Conservation (phyloP, 371 early-diverging fungal genomes). For the Basidiobolus meristosporus region DNA sequence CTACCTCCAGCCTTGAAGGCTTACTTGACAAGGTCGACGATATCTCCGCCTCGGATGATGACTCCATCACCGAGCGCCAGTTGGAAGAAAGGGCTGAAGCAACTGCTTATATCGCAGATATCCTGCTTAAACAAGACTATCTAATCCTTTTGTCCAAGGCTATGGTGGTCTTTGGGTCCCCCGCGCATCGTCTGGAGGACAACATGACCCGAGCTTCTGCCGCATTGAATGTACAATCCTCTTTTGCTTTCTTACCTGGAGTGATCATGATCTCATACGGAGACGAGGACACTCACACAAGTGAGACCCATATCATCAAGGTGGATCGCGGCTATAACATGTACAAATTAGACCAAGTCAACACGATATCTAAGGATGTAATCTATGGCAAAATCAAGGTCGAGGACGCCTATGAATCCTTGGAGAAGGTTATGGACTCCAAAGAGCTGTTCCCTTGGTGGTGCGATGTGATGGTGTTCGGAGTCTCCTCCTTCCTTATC, state of each 20-base stretch:
- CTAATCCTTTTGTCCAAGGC: conserved; percentile 25
- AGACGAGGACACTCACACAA: conserved; percentile 51
- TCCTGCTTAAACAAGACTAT: conserved; percentile 33
- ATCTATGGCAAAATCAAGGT: conserved; percentile 20
- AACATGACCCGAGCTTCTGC: conserved; percentile 20
- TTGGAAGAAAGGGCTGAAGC: too few relatives aligned
- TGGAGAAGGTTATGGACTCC: conserved; percentile 26
- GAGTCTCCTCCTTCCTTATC: conserved; percentile 24
- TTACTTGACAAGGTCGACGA: too few relatives aligned
- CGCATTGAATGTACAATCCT: conserved; percentile 42
- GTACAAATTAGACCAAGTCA: conserved; percentile 30
- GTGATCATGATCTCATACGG: conserved; percentile 52
- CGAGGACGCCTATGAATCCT: conserved; percentile 24
- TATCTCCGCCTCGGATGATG: too few relatives aligned
- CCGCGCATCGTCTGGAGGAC: too few relatives aligned
- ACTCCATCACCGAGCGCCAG: too few relatives aligned
- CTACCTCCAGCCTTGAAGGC: too few relatives aligned
- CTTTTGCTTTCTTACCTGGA: conserved; percentile 43
- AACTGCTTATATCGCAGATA: conserved; percentile 27
- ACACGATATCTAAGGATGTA: conserved; percentile 26
- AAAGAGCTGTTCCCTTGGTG: conserved; percentile 23
- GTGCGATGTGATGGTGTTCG: conserved; percentile 26
- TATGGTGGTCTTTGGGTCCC: conserved; percentile 30
- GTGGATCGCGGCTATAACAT: conserved; percentile 37
- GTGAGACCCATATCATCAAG: conserved; percentile 53